These are phyloP conservation scores for Boletus sp. DNA, from an alignment of 768 basidiomycete genomes.

Conservation along the genomic window DNA sequence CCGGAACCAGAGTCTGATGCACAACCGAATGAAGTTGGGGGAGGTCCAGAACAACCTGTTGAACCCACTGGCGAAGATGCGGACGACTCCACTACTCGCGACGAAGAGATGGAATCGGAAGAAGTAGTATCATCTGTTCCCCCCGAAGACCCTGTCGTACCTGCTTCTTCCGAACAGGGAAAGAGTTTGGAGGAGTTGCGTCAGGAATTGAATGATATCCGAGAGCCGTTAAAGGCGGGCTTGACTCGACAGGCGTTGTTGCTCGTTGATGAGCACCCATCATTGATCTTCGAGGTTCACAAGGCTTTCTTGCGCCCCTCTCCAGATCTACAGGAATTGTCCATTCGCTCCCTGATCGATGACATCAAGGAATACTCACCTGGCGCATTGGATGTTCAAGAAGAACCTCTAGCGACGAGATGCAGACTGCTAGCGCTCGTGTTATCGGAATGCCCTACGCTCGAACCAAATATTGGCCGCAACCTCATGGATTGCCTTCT, in stretches of 20 bases:
- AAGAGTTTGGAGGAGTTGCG: slow-evolving; percentile 62
- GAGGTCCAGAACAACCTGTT: slow-evolving; percentile 25
- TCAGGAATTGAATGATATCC: slow-evolving; percentile 59
- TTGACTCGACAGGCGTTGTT: slow-evolving; percentile 70
- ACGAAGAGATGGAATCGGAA: slow-evolving; percentile 31
- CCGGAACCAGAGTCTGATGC: slow-evolving; percentile 38
- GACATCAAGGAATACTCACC: slow-evolving; percentile 72
- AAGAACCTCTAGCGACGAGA: slow-evolving; percentile 76
- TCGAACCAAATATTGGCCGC: slow-evolving; percentile 52
- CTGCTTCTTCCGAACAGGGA: slow-evolving; percentile 26
- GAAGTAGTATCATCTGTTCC: slow-evolving; percentile 15
- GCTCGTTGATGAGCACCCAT: slow-evolving; percentile 84
- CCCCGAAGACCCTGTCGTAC: slow-evolving; percentile 13
- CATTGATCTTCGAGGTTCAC: slow-evolving; percentile 86
- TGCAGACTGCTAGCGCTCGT: slow-evolving; percentile 86
- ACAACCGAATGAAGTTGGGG: slow-evolving; percentile 13
- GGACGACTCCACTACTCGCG: slow-evolving; percentile 19
- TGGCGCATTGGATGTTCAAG: slow-evolving; percentile 63
- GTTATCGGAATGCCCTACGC: slow-evolving; percentile 68
- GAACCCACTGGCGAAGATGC: slow-evolving; percentile 30
- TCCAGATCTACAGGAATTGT: slow-evolving; percentile 57
- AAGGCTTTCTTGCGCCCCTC: slow-evolving; percentile 71
- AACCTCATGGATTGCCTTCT: slow-evolving; percentile 69
- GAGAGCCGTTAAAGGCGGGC: slow-evolving; percentile 62
- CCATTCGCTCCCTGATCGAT: slow-evolving; percentile 70